Base-by-base conservation (phyloP, 1,139 yeast species). In the Meyerozyma sp. region DNA sequence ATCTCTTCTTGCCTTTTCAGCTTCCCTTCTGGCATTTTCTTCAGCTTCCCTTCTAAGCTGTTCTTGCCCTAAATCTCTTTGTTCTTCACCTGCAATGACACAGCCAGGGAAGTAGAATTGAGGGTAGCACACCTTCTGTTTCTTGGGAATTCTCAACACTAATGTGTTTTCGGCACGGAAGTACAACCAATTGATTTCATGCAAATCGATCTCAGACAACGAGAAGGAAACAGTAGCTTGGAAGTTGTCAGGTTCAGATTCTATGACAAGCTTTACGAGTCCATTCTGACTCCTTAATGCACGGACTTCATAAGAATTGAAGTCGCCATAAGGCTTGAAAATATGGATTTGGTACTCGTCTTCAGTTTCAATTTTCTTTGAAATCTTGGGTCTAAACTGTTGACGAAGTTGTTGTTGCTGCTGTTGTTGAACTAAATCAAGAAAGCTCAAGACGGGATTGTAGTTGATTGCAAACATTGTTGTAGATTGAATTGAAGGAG, bases 101-200 rank as follows among this genome's bases (percentile, higher is more conserved):
- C 21, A 18, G 21, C 36, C 36, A 8, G 36, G 36, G 37, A 47
- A 29, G 41, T 43, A 40, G 20, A 46, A 44, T 39, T 47, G 51
- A 32, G 53, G 54, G 32, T 50, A 46, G 39, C 55, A 47, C 26
- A 46, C 48, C 45, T 49, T 46, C 39, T 46, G 46, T 45, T 56
- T 57, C 57, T 71, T 72, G 11, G 77, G 76, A 30, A 72, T 62
- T 42, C 59, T 67, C 50, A 72, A 63, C n/a, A 68, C 66, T 56
- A 72, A 66, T 8, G 65, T 61, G 41, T 66, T 68, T 27, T 63
- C 61, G 16, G 57, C 48, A 44, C 55, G 55, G 45, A 55, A 60
- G 55, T 63, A 62, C 49, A 67, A 67, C 70, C 74, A 70, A 52
- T 66, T 64, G 41, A 70, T 68, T 13, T 61, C 54, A 3, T 56